These are phyloP conservation scores for Coemansia umbellata DNA, from an alignment of 192 early-diverging fungal species.

Conservation along the genomic window DNA sequence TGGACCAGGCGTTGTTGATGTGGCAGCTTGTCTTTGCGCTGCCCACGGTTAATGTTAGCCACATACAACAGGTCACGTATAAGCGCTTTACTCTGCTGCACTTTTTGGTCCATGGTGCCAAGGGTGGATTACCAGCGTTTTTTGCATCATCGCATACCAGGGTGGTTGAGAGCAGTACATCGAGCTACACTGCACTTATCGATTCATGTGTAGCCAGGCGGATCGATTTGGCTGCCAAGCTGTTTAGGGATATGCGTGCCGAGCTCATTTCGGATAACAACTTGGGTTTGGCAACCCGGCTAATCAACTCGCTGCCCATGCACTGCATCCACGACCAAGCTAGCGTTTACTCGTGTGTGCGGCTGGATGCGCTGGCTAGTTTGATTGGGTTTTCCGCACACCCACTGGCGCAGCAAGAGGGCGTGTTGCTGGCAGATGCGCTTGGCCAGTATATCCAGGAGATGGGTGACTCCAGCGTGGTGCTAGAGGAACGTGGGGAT, in stretches of 20 bases:
- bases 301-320: constrained; percentile 16
- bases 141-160: constrained; percentile 24
- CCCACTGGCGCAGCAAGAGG: constrained; percentile 25
- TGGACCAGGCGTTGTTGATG: constrained; percentile 17
- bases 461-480: constrained; percentile 23
- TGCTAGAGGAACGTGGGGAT: background rate
- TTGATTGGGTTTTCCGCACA: constrained; percentile 22
- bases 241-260: constrained; percentile 2
- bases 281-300: constrained; percentile 6
- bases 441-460: constrained; percentile 28
- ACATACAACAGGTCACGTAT: constrained; percentile 31
- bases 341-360: constrained; percentile 20
- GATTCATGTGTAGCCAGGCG: constrained; percentile 14
- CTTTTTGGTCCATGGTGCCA: constrained; percentile 1
- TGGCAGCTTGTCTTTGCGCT: constrained; percentile 42
- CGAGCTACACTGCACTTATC: constrained; percentile 12
- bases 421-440: background rate
- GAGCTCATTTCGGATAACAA: constrained; percentile 16
- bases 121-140: constrained; percentile 20
- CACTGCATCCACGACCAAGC: constrained; percentile 22
- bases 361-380: constrained; percentile 12
- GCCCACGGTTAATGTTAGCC: constrained; percentile 25
- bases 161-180: constrained; percentile 13
- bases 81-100: constrained; percentile 26
- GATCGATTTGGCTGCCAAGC: constrained; percentile 2